Percentiles rank a stretch among this genome's conserved stretches.
Evolutionary conservation across 2,329 filamentous ascomycete genomes (phyloP).

Genomic region (Amesomyces nigricolor): DNA sequence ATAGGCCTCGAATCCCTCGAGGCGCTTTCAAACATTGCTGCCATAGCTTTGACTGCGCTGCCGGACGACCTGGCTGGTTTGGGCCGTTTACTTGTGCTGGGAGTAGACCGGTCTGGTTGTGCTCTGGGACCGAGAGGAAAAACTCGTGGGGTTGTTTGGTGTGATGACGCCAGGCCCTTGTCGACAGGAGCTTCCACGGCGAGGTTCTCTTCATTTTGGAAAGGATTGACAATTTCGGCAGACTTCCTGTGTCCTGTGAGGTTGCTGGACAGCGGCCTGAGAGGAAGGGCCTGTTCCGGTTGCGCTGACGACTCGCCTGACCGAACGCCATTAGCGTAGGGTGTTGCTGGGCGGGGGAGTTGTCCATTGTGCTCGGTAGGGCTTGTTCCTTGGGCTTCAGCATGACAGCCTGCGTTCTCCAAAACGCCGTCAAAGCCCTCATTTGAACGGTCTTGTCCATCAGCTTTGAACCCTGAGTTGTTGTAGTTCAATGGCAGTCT

Average conservation of each 20-base stretch:
- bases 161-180: background rate
- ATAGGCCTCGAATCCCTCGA: conserved; percentile 22
- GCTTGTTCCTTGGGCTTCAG: too few relatives aligned
- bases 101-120: background rate
- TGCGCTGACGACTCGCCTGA: background rate
- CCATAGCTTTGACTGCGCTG: conserved; percentile 44
- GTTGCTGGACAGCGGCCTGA: background rate
- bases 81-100: conserved; percentile 5
- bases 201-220: background rate
- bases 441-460: background rate
- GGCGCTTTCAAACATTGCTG: conserved; percentile 45
- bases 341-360: background rate
- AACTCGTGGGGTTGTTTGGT: background rate
- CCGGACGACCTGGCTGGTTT: conserved; percentile 22
- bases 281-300: background rate
- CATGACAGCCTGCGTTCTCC: background rate
- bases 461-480: background rate
- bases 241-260: background rate
- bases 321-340: background rate
- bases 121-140: background rate
- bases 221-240: background rate
- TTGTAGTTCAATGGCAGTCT: background rate
- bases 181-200: background rate
- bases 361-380: background rate
- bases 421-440: background rate